These are phyloP conservation scores for Boletellus ananiceps DNA, from an alignment of 768 basidiomycete species.

Conservation along the genomic window DNA sequence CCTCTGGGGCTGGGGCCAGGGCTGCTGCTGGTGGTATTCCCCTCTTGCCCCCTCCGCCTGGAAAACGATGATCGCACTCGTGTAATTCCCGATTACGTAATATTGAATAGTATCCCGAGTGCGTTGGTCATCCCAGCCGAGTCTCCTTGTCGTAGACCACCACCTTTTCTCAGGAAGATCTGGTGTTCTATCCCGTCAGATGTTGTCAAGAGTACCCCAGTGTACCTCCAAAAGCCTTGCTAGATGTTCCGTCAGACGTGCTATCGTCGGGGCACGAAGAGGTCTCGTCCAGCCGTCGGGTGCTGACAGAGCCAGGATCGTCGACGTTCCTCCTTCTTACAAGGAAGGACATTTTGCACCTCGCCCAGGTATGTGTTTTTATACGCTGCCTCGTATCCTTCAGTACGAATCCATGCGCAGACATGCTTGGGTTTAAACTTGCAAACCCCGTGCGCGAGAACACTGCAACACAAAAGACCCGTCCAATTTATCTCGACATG, in stretches of 20 bases:
- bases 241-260: slow-evolving; percentile 21
- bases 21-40: slow-evolving; percentile 46
- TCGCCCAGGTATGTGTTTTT: slow-evolving; percentile 49
- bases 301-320: slow-evolving; percentile 77
- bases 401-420: slow-evolving; percentile 37
- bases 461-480: slow-evolving; percentile 52
- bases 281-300: slow-evolving; percentile 77
- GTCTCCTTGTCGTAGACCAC: slow-evolving; percentile 9
- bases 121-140: slow-evolving; percentile 6
- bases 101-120: not conserved
- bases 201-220: slow-evolving; percentile 56
- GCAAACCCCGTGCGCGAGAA: slow-evolving; percentile 58
- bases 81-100: slow-evolving; percentile 17
- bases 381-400: not conserved
- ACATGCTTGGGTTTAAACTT: slow-evolving; percentile 88
- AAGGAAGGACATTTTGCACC: slow-evolving; percentile 67
- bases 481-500: slow-evolving; percentile 98
- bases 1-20: slow-evolving; percentile 24
- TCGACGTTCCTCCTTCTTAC: slow-evolving; percentile 74
- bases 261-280: slow-evolving; percentile 37
- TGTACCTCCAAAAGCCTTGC: slow-evolving; percentile 28
- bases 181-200: slow-evolving; percentile 24
- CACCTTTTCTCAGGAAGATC: slow-evolving; percentile 7
- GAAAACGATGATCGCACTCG: slow-evolving; percentile 34
- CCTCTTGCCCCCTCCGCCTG: slow-evolving; percentile 81